Evolutionary conservation across 352 stramenopile species (phyloP), one percentile per base, ranked within the genome.

Genomic region (Blastocystis sp.): DNA sequence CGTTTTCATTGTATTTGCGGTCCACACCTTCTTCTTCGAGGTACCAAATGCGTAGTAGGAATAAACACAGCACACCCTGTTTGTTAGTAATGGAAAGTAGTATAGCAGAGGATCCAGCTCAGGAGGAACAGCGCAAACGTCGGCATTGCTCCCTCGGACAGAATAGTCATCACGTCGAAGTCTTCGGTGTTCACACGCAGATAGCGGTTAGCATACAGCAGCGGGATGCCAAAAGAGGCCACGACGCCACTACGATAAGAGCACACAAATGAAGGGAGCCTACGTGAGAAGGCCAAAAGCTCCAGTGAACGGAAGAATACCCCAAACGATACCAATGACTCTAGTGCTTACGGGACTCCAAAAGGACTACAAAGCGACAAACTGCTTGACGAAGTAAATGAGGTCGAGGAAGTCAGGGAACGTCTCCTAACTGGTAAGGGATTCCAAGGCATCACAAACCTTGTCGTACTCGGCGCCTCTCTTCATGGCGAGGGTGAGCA

Each of bases 371-470:
- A 84, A 52, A 21, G 56, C 74, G n/a, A 84, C n/a, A 45, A 84
- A n/a, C 74, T 84, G 74, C 56, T 84, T 84, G 14, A 84, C 23
- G 53, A 67, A 84, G 53, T 84, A 84, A 45, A 84, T 69, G 34
- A 84, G 53, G 52, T 84, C 74, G n/a, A 84, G 56, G 23, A 84
- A 84, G 11, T 84, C 74, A 11, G 74, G 74, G 45, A 84, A 84
- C 23, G 56, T 59, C 21, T 66, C 60, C 74, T 84, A 70, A 17
- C 21, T 28, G 3, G 14, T 67, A 2, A 61, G 21, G 11, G 5
- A 60, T 17, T n/a, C 14, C 21, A 61, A 61, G 2, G 14, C 45
- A 67, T 4, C 11, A 11, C 74, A 9, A 28, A 84, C 74, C 60
- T 84, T 84, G 14, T 52, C 60, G 41, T 84, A 84, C 52, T 84